Conservation (phyloP, 2,329 filamentous ascomycete species). For the Trichoderma gracile region DNA sequence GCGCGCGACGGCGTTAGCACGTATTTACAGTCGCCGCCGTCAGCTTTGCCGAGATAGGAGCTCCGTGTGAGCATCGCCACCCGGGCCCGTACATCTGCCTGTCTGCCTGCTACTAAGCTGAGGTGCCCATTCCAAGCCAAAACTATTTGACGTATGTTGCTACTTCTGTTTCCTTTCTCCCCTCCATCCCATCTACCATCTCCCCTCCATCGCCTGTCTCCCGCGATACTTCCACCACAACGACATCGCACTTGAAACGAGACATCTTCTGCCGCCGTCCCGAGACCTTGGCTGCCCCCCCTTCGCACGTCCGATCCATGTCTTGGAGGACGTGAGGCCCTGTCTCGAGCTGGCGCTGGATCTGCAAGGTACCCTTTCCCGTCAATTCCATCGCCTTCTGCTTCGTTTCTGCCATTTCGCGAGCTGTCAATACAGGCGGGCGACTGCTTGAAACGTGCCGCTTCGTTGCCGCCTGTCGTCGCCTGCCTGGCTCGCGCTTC, state of each 20-base stretch:
- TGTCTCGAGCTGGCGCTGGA: conserved; percentile 24
- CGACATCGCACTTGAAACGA: conserved; percentile 7
- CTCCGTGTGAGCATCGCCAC: conserved; percentile 22
- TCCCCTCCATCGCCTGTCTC: neutral
- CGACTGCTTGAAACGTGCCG: neutral
- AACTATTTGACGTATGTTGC: conserved; percentile 4
- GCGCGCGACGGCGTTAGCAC: conserved; percentile 22
- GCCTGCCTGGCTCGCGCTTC: neutral
- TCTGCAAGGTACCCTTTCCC: conserved; percentile 31
- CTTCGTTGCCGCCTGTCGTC: neutral
- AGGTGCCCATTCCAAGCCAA: neutral
- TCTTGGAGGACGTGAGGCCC: conserved; percentile 14
- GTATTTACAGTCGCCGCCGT: conserved; percentile 23
- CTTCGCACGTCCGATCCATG: conserved; percentile 21
- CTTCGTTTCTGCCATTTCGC: neutral
- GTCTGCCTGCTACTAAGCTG: too few relatives aligned
- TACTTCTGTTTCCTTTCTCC: neutral
- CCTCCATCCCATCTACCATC: neutral
- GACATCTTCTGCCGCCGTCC: conserved; percentile 19
- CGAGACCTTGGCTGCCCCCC: conserved; percentile 11
- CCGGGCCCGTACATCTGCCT: conserved; percentile 3
- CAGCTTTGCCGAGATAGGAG: conserved; percentile 26
- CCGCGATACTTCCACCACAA: neutral
- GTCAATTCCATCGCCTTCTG: conserved; percentile 22
- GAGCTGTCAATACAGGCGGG: too few relatives aligned